A percentile compares a stretch with the other conserved stretches of the same genome.
Evolutionary conservation across 129 eudicot species (phyloP).

Genomic region (Pseudognaphalium luteoalbum): DNA sequence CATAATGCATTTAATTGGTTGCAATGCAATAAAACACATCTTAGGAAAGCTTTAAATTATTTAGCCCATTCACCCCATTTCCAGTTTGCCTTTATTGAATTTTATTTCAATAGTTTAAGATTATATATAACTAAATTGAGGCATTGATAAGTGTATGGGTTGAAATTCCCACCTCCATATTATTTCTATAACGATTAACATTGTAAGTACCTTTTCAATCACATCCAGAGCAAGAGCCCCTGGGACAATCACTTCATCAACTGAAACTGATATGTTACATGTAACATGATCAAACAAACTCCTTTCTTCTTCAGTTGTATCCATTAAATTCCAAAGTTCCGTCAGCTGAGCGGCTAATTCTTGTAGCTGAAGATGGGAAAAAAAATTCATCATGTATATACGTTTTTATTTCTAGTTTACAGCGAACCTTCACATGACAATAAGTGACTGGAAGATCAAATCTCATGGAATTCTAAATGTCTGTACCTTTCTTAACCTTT

Average conservation of each 20-base stretch:
- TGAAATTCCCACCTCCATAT: not conserved
- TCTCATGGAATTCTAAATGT: slow-evolving; percentile 3
- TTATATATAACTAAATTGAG: not conserved
- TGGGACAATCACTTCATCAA: slow-evolving; percentile 75
- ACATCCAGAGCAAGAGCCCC: slow-evolving; percentile 92
- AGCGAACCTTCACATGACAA: slow-evolving; percentile 12
- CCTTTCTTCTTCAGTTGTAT: slow-evolving; percentile 76
- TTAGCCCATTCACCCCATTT: not conserved
- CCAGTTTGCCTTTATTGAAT: too few relatives aligned
- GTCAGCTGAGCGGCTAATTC: slow-evolving; percentile 76
- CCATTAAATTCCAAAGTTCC: slow-evolving; percentile 98
- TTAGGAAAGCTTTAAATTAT: not conserved
- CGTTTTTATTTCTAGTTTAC: not conserved
- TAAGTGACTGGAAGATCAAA: not conserved
- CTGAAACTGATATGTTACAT: slow-evolving; percentile 73
- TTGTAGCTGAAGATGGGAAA: slow-evolving; percentile 65
- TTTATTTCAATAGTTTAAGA: not conserved
- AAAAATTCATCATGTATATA: slow-evolving; percentile 16
- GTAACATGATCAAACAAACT: slow-evolving; percentile 88
- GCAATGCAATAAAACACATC: not conserved
- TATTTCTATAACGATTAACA: not conserved
- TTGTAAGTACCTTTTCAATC: slow-evolving; percentile 69
- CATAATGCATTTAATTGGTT: not conserved
- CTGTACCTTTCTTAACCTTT: slow-evolving; percentile 81
- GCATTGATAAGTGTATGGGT: not conserved